These are phyloP conservation scores for Chrysoporthe cubensis DNA, from an alignment of 2,329 filamentous ascomycete genomes.

Conservation along the genomic window DNA sequence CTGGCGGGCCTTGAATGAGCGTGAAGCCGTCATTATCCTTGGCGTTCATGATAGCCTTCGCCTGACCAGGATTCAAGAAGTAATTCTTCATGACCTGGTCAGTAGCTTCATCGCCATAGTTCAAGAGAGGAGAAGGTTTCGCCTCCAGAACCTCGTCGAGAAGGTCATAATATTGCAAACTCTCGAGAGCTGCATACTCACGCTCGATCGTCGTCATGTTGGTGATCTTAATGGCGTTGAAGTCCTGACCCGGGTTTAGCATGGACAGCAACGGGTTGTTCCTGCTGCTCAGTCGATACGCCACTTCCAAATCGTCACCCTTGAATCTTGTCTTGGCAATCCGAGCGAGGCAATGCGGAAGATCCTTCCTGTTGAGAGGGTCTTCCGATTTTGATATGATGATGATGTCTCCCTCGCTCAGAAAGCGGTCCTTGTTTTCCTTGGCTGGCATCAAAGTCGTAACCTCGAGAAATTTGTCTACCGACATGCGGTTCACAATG, in stretches of 20 bases:
- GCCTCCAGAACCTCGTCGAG: constrained; percentile 87
- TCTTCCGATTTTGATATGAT: constrained; percentile 76
- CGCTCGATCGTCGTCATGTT: constrained; percentile 94
- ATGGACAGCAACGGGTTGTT: constrained; percentile 64
- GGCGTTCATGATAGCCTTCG: constrained; percentile 87
- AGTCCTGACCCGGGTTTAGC: constrained; percentile 69
- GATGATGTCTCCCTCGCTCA: constrained; percentile 87
- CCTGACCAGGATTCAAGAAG: constrained; percentile 84
- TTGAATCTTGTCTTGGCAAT: constrained; percentile 82
- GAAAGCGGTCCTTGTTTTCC: constrained; percentile 73
- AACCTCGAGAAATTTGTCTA: constrained; percentile 92
- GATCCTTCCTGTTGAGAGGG: constrained; percentile 67
- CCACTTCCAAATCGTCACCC: constrained; percentile 79
- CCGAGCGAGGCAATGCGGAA: constrained; percentile 83
- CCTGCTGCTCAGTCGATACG: constrained; percentile 77
- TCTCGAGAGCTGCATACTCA: constrained; percentile 90
- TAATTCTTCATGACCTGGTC: constrained; percentile 74
- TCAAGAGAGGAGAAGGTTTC: constrained; percentile 85
- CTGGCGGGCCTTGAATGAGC: constrained; percentile 91
- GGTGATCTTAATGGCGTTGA: constrained; percentile 81
- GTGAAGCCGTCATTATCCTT: constrained; percentile 97
- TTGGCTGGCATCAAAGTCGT: constrained; percentile 81
- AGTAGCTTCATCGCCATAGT: constrained; percentile 76
- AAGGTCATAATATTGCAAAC: constrained; percentile 92
- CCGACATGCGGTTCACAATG: constrained; percentile 82